Conservation (phyloP, 495 filamentous ascomycete genomes). For the Lophiostoma macrostomum region DNA sequence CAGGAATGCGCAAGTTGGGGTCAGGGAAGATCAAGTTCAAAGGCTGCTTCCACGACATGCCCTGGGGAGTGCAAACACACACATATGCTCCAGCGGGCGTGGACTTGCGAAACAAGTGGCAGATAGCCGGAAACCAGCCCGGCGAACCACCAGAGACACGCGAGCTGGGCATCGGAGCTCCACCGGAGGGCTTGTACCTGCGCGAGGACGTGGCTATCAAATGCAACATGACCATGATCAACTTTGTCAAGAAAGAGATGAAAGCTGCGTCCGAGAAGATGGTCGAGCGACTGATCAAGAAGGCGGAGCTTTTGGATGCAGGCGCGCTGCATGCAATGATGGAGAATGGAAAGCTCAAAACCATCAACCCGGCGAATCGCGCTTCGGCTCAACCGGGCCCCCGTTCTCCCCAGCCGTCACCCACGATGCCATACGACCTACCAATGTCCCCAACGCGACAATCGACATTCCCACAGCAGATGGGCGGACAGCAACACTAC, state of each 20-base stretch:
- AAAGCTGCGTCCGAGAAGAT: slow-evolving; percentile 37
- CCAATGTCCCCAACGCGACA: slow-evolving; percentile 21
- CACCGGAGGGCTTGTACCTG: slow-evolving; percentile 40
- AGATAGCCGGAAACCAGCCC: slow-evolving; percentile 39
- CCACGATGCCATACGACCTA: slow-evolving; percentile 16
- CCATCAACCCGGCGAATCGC: slow-evolving; percentile 33
- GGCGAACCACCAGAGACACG: slow-evolving; percentile 38
- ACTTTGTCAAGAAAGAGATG: slow-evolving; percentile 40
- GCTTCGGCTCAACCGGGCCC: slow-evolving; percentile 5
- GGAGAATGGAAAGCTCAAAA: slow-evolving; percentile 41
- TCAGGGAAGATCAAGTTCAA: slow-evolving; percentile 40
- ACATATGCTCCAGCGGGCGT: slow-evolving; percentile 39
- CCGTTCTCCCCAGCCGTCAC: slow-evolving; percentile 13
- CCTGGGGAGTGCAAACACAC: slow-evolving; percentile 42
- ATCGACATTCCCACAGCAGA: slow-evolving; percentile 12
- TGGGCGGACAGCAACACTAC: slow-evolving; percentile 17
- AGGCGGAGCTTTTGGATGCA: slow-evolving; percentile 40
- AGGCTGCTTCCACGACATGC: slow-evolving; percentile 41
- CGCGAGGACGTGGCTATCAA: slow-evolving; percentile 41
- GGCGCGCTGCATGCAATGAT: slow-evolving; percentile 42
- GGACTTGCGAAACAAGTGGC: slow-evolving; percentile 41
- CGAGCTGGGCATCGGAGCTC: slow-evolving; percentile 39
- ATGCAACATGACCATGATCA: slow-evolving; percentile 35
- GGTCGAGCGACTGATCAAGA: slow-evolving; percentile 38
- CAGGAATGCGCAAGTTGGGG: slow-evolving; percentile 38